Percentiles rank a stretch among this genome's conserved stretches.
These are phyloP conservation scores for Euryodendron excelsum DNA, from an alignment of 148 eudicot genomes.

Conservation along the genomic window DNA sequence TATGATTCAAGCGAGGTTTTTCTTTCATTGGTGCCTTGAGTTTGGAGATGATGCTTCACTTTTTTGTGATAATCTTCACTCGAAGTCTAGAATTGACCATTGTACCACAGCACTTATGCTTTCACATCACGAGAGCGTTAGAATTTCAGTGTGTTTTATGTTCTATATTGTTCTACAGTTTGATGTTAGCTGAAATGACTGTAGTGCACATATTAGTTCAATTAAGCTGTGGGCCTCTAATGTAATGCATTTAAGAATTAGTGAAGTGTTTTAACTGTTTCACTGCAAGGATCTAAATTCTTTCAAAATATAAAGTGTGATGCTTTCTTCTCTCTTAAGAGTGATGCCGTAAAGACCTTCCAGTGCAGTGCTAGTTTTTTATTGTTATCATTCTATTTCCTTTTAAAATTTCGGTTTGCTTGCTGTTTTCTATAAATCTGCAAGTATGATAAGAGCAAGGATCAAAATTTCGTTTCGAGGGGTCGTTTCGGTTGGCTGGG, in stretches of 20 bases:
- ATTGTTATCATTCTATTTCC: not conserved
- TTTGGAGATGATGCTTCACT: not conserved
- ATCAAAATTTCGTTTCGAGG: too few relatives aligned
- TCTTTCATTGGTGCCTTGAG: not conserved
- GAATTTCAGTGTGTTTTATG: not conserved
- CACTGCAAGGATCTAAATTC: not conserved
- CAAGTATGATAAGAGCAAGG: not conserved
- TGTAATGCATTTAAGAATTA: not conserved
- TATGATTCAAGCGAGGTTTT: too few relatives aligned
- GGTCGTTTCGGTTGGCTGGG: too few relatives aligned
- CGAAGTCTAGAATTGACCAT: not conserved
- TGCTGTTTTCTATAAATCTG: not conserved
- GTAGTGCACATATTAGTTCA: not conserved
- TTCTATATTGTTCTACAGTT: not conserved
- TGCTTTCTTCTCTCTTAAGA: not conserved
- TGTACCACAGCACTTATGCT: not conserved
- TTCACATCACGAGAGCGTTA: not conserved
- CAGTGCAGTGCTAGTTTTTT: not conserved
- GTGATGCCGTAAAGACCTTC: constrained; percentile 1
- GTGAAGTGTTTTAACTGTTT: not conserved
- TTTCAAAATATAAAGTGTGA: not conserved
- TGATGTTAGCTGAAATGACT: not conserved
- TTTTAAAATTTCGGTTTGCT: not conserved
- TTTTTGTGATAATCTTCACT: not conserved
- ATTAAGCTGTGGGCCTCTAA: not conserved